Evolutionary conservation across 2,329 filamentous ascomycete genomes (phyloP).

Genomic region (Fusarium sp.): DNA sequence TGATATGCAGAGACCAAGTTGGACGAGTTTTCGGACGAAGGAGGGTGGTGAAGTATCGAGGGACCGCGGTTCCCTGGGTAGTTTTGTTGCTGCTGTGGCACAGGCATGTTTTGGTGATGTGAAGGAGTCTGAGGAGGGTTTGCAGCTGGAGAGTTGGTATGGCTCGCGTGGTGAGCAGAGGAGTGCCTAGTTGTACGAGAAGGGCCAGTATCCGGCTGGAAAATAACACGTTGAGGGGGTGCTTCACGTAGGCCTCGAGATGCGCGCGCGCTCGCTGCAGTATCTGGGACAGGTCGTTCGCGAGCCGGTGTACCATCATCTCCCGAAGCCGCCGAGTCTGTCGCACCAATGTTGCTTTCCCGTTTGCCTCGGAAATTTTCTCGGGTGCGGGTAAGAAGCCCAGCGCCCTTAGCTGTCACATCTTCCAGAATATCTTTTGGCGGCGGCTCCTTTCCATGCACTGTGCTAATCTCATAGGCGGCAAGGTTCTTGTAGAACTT

Average conservation of each 20-base stretch:
- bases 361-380: constrained; percentile 72
- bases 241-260: constrained; percentile 77
- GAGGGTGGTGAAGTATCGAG: constrained; percentile 60
- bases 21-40: constrained; percentile 64
- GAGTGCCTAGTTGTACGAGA: constrained; percentile 69
- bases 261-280: constrained; percentile 63
- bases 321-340: constrained; percentile 66
- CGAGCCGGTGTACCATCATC: constrained; percentile 67
- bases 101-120: constrained; percentile 48
- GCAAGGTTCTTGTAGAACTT: constrained; percentile 90
- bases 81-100: constrained; percentile 42
- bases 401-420: constrained; percentile 83
- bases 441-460: constrained; percentile 81
- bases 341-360: constrained; percentile 58
- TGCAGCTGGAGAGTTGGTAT: constrained; percentile 42
- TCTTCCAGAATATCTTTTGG: constrained; percentile 89
- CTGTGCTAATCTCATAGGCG: constrained; percentile 82
- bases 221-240: constrained; percentile 83
- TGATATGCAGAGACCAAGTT: constrained; percentile 73
- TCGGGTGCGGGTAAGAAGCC: constrained; percentile 77
- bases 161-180: constrained; percentile 53
- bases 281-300: constrained; percentile 60
- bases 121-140: constrained; percentile 43
- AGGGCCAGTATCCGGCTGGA: constrained; percentile 78
- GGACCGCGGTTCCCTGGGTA: constrained; percentile 52